These are phyloP conservation scores for Pichia sp. DNA, from an alignment of 1,139 yeast genomes.

Conservation along the genomic window DNA sequence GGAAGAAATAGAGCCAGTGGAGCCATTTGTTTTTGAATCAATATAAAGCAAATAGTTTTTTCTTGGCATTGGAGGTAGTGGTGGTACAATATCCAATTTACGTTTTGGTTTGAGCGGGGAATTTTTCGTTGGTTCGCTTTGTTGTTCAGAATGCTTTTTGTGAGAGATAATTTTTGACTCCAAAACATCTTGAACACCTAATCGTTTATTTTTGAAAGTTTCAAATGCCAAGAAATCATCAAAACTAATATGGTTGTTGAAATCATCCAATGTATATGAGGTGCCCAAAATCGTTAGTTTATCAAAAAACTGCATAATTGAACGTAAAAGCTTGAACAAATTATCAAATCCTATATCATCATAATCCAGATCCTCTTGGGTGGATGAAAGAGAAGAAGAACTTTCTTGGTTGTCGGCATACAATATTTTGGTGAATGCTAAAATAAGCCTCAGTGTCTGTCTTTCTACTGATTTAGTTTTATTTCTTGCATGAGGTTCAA, in stretches of 20 bases:
- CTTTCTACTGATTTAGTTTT: slow-evolving; percentile 22
- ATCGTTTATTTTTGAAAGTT: slow-evolving; percentile 18
- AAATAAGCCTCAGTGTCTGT: slow-evolving; percentile 27
- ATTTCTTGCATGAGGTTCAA: slow-evolving; percentile 28
- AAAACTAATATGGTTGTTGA: slow-evolving; percentile 24
- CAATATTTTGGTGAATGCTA: slow-evolving; percentile 30
- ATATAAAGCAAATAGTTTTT: slow-evolving; percentile 7
- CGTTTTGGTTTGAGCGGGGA: slow-evolving; percentile 8
- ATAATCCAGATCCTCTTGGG: slow-evolving; percentile 11
- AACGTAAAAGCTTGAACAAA: slow-evolving; percentile 28
- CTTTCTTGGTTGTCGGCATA: slow-evolving; percentile 24
- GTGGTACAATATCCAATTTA: background rate
- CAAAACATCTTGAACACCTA: slow-evolving; percentile 14
- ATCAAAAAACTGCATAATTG: slow-evolving; percentile 24
- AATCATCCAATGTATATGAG: slow-evolving; percentile 19
- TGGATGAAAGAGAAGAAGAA: slow-evolving; percentile 7
- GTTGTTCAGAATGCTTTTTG: background rate
- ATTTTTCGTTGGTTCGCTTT: slow-evolving; percentile 13
- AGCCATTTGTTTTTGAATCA: background rate
- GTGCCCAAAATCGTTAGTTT: slow-evolving; percentile 20
- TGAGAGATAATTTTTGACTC: slow-evolving; percentile 8
- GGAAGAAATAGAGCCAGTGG: background rate
- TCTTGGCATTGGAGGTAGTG: slow-evolving; percentile 18
- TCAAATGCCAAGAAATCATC: slow-evolving; percentile 28
- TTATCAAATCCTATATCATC: slow-evolving; percentile 30